Evolutionary conservation across 1,139 yeast genomes (phyloP), one percentile per base, ranked within the genome.

Genomic region (Saccharomyces hybrid): DNA sequence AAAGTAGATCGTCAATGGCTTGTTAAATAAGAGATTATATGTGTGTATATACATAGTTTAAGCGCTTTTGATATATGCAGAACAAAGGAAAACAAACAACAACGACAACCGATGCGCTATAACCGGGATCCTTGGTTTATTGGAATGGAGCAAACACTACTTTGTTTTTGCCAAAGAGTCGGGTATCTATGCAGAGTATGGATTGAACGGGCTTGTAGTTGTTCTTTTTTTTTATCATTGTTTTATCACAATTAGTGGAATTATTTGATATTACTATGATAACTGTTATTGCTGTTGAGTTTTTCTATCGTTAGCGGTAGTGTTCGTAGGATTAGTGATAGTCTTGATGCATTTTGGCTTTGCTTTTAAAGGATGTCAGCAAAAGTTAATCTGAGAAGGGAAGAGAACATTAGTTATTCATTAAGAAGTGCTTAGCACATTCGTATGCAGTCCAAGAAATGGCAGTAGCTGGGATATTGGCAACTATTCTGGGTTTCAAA

Each of bases 401-500:
- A 38, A 32, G 5, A 20, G 31, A 41, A 28, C 20, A 38, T 29
- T 13, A 51, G 27, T 13, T 23, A 27, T 47, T 52, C 31, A 48
- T 34, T 38, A 20, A 55, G 53, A 67, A 66, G 54, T 69, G 71
- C 55, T 93, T 93, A 47, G 97, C 98, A 95, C 91, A 88, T 70
- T 93, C 99, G 71, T 95, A 93, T 25, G 96, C 91, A 1, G 98
- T 93, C 99, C 99, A 93, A 60, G 96, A 85, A 57, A 93, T 91
- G 34, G 99, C 99, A 11, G 99, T 91, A 50, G 96, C 86, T 23
- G 99, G 99, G 69, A 93, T 91, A 70, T 91, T 90, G 60, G 95
- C 88, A 42, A 93, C 84, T 53, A 95, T 84, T 71, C 99, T 82
- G 50, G 99, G 98, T 67, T 85, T 84, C 66, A 91, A 76, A 28